Percentiles rank a stretch among this genome's conserved stretches.
phyloP scores from a whole-genome alignment of 1,284 basidiomycete genomes.

The Omphalotus olearius region DNA sequence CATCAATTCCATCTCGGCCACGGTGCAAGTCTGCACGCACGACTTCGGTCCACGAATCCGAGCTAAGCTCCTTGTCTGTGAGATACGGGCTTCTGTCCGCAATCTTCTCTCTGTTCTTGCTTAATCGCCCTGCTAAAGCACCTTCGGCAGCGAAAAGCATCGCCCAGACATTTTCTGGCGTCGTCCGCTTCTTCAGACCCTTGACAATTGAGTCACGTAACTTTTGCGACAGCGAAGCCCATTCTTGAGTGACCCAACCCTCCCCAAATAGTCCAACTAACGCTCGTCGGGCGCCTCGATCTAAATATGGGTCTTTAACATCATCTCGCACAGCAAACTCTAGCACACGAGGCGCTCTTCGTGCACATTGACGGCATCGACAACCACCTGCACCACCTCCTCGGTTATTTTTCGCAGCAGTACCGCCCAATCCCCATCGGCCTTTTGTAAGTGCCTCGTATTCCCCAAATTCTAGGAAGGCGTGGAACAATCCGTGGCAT shows the following conservation, averaged over 20 bases:
- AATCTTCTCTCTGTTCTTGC: conserved; percentile 29
- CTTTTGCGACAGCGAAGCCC: conserved; percentile 64
- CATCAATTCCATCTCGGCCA: conserved; percentile 9
- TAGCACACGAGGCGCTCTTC: conserved; percentile 75
- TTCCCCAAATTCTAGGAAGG: conserved; percentile 72
- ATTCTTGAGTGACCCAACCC: conserved; percentile 80
- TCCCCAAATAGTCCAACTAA: conserved; percentile 81
- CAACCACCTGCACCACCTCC: conserved; percentile 57
- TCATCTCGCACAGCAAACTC: conserved; percentile 75
- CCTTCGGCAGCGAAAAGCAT: conserved; percentile 65
- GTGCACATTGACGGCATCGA: conserved; percentile 75
- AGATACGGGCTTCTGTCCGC: background rate
- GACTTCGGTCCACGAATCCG: conserved; percentile 1
- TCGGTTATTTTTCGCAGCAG: background rate
- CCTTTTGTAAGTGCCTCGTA: conserved; percentile 68
- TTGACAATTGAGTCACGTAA: conserved; percentile 66
- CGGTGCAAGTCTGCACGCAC: conserved; percentile 8
- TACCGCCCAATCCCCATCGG: conserved; percentile 50
- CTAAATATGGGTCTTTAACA: conserved; percentile 68
- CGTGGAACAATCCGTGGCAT: conserved; percentile 84
- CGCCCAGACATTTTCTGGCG: conserved; percentile 16
- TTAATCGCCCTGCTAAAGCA: conserved; percentile 27
- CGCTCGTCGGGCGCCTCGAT: conserved; percentile 67
- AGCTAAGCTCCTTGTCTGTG: background rate
- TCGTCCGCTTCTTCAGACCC: conserved; percentile 59